Base-by-base conservation (phyloP, 345 rosid species). In the Brassica carinata region DNA sequence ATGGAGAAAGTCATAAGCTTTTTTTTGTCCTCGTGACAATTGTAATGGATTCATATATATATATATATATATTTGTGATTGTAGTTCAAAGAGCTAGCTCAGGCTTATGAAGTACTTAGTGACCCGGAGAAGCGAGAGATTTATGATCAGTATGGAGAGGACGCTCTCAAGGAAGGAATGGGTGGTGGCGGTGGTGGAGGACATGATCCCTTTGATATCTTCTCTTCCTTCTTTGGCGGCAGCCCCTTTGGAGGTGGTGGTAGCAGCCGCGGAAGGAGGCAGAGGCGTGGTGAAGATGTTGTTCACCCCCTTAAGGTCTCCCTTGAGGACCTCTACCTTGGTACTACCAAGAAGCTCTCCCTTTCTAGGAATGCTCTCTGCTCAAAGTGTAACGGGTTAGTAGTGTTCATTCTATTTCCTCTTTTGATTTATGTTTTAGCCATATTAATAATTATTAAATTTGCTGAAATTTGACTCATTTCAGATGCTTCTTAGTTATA, bases 151-250 rank as follows among this genome's bases (percentile, higher is more conserved):
- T 91, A 88, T 19, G 98, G 98, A 4, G 98, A 94, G 76, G 97
- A 94, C 72, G 96, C 96, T 1, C 97, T 94, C 69, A 94, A 94
- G 90, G 98, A 94, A 67, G 97, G 98, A 80, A 90, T 94, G 94
- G 94, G 92, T 3, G 90, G 91, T 29, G 94, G 87, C 5, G 86
- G 85, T 5, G 92, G 84, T 29, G 26, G 26, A 23, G 78, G 78
- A 0, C 94, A 92, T 8, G 94, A 90, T 74, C 98, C 97, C 0
- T 94, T 94, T 23, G 98, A 94, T 69, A 92, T 92, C 74, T 92
- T 94, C 79, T 85, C 88, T 3, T 89, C 94, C 13, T 94, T 94
- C 90, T 94, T 92, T 40, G 94, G 72, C 72, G 38, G 38, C 1
- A 80, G 77, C 73, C 87, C 91, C 0, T 90, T 88, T 74, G 97